Base-by-base conservation (phyloP, 1,284 basidiomycete genomes). In the Ustilago xerochloae region DNA sequence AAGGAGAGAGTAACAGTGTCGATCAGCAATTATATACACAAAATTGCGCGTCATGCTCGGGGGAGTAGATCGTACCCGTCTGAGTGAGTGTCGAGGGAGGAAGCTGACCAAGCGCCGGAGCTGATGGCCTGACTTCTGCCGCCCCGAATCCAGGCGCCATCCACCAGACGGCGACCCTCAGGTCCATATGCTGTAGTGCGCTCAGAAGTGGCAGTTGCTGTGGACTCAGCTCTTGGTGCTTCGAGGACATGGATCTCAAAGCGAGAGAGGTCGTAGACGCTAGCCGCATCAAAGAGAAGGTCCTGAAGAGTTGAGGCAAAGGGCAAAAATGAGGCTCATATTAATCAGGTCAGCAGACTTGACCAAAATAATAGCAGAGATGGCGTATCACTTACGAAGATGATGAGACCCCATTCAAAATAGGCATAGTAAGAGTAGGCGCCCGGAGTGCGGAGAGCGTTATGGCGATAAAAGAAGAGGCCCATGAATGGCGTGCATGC, bases 321-420 rank as follows among this genome's bases (percentile, higher is more conserved):
- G n/a, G 38, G 2, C 28, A 28, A 26, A 24, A 13, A 43, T 26
- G 22, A 43, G 41, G n/a, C n/a, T n/a, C n/a, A n/a, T n/a, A n/a
- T n/a, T n/a, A n/a, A n/a, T 8, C 33, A 35, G 16, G 33, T 35
- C 16, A 35, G 33, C 16, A 35, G 9, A 9, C 18, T 30, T 2
- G 45, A 30, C 18, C 6, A 15, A 18, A n/a, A 16, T 20, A 3
- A 18, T 28, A 20, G 32, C 33, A 12, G 39, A 24, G 16, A 15
- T 39, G 16, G 9, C 6, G n/a, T 12, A 7, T 29, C 20, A 75
- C 77, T 69, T 54, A 79, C 77, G 41, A 82, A 72, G 28, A 81
- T 51, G 49, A 82, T 80, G 24, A 83, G 71, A 10, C 74, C 72
- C 81, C 81, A 82, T 33, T 83, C 81, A n/a, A 83, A 80, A 61